Percentiles rank a stretch among this genome's conserved stretches.
Evolutionary conservation across 2,329 filamentous ascomycete genomes (phyloP).

Genomic region (Pezicula carpinea): DNA sequence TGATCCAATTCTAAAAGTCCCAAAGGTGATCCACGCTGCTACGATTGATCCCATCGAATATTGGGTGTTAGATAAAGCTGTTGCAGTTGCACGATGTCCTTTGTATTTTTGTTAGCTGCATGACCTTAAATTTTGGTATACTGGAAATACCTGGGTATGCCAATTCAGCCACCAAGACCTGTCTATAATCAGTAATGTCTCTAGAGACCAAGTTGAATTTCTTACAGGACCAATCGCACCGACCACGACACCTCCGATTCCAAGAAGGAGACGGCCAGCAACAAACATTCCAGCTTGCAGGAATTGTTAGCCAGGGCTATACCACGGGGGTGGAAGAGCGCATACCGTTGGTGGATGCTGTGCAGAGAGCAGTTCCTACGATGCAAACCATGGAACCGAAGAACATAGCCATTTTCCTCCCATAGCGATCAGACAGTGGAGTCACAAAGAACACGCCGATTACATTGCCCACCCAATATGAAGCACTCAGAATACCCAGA

Average conservation of each 20-base stretch:
- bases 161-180: background rate
- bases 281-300: background rate
- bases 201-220: too few species aligned
- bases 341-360: background rate
- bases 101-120: background rate
- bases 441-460: conserved; percentile 15
- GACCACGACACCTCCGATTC: conserved; percentile 8
- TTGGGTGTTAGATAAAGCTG: conserved; percentile 30
- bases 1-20: conserved; percentile 8
- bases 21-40: conserved; percentile 37
- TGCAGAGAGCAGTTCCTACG: background rate
- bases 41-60: conserved; percentile 31
- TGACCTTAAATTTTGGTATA: too few species aligned
- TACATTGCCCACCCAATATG: conserved; percentile 15
- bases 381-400: background rate
- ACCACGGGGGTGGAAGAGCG: too few species aligned
- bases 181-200: too few species aligned
- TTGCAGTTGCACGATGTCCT: conserved; percentile 28
- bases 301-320: too few species aligned
- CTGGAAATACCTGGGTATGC: background rate
- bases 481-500: conserved; percentile 12
- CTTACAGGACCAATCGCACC: conserved; percentile 11
- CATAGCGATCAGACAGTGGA: conserved; percentile 3
- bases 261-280: background rate
- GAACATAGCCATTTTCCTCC: background rate